Conservation (phyloP, 2,329 filamentous ascomycete genomes). For the Penicillium sp. region DNA sequence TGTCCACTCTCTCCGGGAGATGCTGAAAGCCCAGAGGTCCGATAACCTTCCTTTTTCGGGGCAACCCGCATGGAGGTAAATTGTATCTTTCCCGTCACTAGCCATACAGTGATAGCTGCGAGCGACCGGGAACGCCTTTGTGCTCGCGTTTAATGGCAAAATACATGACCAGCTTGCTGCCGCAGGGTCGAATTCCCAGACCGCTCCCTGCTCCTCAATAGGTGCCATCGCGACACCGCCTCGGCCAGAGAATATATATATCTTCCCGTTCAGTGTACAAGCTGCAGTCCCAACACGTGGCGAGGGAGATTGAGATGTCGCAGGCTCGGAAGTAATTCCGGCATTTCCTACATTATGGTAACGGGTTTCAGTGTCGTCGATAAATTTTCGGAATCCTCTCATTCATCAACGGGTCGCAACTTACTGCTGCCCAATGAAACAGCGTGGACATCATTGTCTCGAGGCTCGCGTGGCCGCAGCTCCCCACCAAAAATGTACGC, state of each 20-base stretch:
- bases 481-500: conserved; percentile 82
- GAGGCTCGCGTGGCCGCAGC: conserved; percentile 60
- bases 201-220: conserved; percentile 68
- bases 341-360: no score
- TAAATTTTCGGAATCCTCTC: not conserved
- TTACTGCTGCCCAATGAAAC: conserved; percentile 50
- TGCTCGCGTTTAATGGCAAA: conserved; percentile 54
- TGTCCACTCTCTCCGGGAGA: conserved; percentile 64
- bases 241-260: conserved; percentile 80
- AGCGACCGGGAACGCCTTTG: conserved; percentile 59
- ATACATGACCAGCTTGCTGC: conserved; percentile 63
- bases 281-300: conserved; percentile 73
- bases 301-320: conserved; percentile 54
- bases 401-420: not conserved
- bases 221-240: conserved; percentile 67
- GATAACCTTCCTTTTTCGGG: conserved; percentile 60
- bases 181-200: conserved; percentile 73
- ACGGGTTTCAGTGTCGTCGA: no score
- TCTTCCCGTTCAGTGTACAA: conserved; percentile 63
- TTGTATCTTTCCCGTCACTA: conserved; percentile 62
- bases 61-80: conserved; percentile 76
- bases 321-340: no score
- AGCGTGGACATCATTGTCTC: conserved; percentile 70
- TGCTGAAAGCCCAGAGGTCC: conserved; percentile 77
- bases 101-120: conserved; percentile 69